These are phyloP conservation scores for Maudiozyma saulgeensis DNA, from an alignment of 805 yeast species.

Conservation along the genomic window DNA sequence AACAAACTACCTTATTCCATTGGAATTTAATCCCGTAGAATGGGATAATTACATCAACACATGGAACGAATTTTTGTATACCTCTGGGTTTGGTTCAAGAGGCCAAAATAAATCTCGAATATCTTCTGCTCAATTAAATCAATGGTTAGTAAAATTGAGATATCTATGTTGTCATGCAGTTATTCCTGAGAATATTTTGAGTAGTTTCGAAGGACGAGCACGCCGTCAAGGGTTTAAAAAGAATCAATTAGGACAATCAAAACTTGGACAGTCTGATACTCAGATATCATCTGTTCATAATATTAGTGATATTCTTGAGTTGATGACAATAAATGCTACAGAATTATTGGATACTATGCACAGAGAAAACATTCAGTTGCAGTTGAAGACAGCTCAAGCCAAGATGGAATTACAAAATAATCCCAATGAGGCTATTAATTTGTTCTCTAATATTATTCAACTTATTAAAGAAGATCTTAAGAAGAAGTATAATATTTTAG, in stretches of 20 bases:
- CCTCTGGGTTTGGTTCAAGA: conserved; percentile 41
- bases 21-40: conserved; percentile 76
- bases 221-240: background rate
- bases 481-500: conserved; percentile 12
- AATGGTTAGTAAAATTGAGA: conserved; percentile 61
- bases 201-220: background rate
- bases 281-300: conserved; percentile 13
- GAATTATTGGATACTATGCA: conserved; percentile 41
- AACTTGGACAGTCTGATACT: conserved; percentile 1
- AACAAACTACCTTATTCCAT: conserved; percentile 52
- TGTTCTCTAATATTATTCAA: conserved; percentile 36
- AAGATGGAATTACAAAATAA: conserved; percentile 44
- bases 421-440: conserved; percentile 41
- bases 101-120: conserved; percentile 42
- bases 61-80: conserved; percentile 48
- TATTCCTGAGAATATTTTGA: conserved; percentile 16
- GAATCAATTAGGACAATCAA: background rate
- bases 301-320: conserved; percentile 58
- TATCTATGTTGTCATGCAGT: conserved; percentile 79
- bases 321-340: conserved; percentile 50
- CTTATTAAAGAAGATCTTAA: conserved; percentile 23
- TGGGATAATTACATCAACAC: conserved; percentile 68
- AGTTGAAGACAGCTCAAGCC: conserved; percentile 58
- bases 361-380: conserved; percentile 36
- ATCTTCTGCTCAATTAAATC: conserved; percentile 49